These are phyloP conservation scores for Barnettozyma sucrosica DNA, from an alignment of 805 yeast species.

Conservation along the genomic window DNA sequence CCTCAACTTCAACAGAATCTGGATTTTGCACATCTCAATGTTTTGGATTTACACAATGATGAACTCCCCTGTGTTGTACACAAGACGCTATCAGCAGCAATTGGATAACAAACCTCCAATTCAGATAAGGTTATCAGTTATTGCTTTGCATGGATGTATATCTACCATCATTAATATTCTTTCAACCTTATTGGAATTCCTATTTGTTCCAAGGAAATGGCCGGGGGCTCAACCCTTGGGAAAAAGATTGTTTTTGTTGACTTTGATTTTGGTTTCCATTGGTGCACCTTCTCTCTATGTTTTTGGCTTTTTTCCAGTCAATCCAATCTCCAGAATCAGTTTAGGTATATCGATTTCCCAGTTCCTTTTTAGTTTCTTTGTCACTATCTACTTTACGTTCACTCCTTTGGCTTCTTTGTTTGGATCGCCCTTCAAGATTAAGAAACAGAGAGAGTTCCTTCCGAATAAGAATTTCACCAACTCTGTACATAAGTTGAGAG, in stretches of 20 bases:
- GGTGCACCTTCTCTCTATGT: constrained; percentile 49
- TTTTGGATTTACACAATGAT: constrained; percentile 75
- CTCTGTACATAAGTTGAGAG: constrained; percentile 46
- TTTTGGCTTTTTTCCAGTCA: constrained; percentile 34
- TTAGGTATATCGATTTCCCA: constrained; percentile 47
- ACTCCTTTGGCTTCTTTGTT: constrained; percentile 58
- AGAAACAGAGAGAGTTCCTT: constrained; percentile 33
- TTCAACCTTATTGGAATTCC: constrained; percentile 51
- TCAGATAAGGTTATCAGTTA: constrained; percentile 48
- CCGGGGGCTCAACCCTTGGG: constrained; percentile 62
- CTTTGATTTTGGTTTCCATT: constrained; percentile 38
- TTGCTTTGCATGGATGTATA: constrained; percentile 64
- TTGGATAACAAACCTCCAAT: constrained; percentile 55
- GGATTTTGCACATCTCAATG: constrained; percentile 69
- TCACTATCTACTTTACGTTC: constrained; percentile 51
- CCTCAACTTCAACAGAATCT: constrained; percentile 69
- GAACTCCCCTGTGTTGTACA: constrained; percentile 65
- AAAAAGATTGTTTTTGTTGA: constrained; percentile 39
- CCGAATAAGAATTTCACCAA: constrained; percentile 57
- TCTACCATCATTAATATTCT: constrained; percentile 51
- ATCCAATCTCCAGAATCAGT: constrained; percentile 30
- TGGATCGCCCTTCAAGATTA: constrained; percentile 31
- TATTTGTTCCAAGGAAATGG: constrained; percentile 67
- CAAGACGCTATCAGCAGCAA: constrained; percentile 46
- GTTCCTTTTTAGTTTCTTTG: constrained; percentile 46